These are phyloP conservation scores for Pittosporum tobira DNA, from an alignment of 129 eudicot genomes.

Conservation along the genomic window DNA sequence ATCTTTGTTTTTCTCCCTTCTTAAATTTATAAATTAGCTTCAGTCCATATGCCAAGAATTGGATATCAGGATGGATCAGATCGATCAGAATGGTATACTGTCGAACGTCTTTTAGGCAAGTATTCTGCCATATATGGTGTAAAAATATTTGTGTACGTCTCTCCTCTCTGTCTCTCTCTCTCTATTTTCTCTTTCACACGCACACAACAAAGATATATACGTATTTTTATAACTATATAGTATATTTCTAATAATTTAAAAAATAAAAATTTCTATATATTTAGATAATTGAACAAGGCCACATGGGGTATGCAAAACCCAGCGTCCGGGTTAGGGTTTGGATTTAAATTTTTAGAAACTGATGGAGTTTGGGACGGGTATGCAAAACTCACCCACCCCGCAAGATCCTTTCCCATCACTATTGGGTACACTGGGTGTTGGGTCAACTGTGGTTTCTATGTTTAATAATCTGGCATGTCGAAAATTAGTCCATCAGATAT, in stretches of 20 bases:
- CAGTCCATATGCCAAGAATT: conserved; percentile 94
- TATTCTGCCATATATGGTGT: conserved; percentile 69
- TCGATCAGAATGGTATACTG: conserved; percentile 85
- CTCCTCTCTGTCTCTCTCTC: too few relatives aligned
- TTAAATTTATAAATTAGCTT: conserved; percentile 46
- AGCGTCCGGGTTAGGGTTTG: too few relatives aligned
- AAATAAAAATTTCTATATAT: background rate
- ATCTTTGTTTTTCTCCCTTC: background rate
- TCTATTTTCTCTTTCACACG: conserved; percentile 1
- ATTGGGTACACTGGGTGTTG: too few relatives aligned
- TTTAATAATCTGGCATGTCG: background rate
- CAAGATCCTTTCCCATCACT: too few relatives aligned
- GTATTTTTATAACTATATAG: background rate
- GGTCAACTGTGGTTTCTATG: too few relatives aligned
- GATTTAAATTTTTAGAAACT: too few relatives aligned
- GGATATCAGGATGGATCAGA: conserved; percentile 74
- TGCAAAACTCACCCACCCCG: too few relatives aligned
- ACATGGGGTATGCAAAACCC: too few relatives aligned
- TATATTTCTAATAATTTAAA: background rate
- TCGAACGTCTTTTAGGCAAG: conserved; percentile 81
- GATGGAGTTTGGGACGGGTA: too few relatives aligned
- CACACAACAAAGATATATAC: background rate
- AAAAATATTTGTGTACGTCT: conserved; percentile 77
- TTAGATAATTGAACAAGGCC: too few relatives aligned
- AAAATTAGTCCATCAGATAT: background rate